These are phyloP conservation scores for Kwoniella shivajii DNA, from an alignment of 1,284 basidiomycete genomes.

Conservation along the genomic window DNA sequence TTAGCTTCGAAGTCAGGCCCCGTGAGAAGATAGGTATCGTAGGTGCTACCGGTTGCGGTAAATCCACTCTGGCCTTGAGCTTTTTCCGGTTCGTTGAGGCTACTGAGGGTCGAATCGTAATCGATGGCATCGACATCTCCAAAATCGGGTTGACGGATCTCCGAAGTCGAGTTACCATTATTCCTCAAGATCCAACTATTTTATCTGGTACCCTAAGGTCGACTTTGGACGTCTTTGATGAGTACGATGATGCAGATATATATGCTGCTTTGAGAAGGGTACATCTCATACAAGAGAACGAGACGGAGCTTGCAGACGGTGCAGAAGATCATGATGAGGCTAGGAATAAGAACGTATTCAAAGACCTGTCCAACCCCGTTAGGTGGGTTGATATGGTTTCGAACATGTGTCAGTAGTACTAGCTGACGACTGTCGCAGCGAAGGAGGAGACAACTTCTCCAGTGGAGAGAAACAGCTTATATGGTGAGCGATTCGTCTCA, in stretches of 20 bases:
- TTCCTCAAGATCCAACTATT: slow-evolving; percentile 93
- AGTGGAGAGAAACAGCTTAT: slow-evolving; percentile 83
- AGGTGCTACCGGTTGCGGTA: slow-evolving; percentile 76
- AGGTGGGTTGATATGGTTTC: slow-evolving; percentile 61
- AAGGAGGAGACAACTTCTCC: slow-evolving; percentile 84
- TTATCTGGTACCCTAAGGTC: slow-evolving; percentile 82
- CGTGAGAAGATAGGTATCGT: slow-evolving; percentile 78
- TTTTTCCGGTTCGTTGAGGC: slow-evolving; percentile 97
- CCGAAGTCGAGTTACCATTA: slow-evolving; percentile 77
- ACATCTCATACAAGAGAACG: slow-evolving; percentile 65
- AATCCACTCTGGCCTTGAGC: slow-evolving; percentile 82
- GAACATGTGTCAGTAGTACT: not conserved
- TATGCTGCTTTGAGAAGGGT: slow-evolving; percentile 86
- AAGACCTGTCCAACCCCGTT: slow-evolving; percentile 78
- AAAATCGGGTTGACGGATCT: slow-evolving; percentile 85
- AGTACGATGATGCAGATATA: slow-evolving; percentile 82
- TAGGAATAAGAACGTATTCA: slow-evolving; percentile 81
- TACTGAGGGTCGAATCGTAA: slow-evolving; percentile 73
- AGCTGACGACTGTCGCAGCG: slow-evolving; percentile 20
- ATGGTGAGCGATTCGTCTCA: slow-evolving; percentile 47
- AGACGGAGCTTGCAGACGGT: slow-evolving; percentile 58
- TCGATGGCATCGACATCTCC: slow-evolving; percentile 84
- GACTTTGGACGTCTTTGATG: slow-evolving; percentile 86
- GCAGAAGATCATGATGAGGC: slow-evolving; percentile 56
- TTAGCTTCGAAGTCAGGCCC: slow-evolving; percentile 70